These are phyloP conservation scores for Cercospora sp. DNA, from an alignment of 2,329 filamentous ascomycete species.

Conservation along the genomic window DNA sequence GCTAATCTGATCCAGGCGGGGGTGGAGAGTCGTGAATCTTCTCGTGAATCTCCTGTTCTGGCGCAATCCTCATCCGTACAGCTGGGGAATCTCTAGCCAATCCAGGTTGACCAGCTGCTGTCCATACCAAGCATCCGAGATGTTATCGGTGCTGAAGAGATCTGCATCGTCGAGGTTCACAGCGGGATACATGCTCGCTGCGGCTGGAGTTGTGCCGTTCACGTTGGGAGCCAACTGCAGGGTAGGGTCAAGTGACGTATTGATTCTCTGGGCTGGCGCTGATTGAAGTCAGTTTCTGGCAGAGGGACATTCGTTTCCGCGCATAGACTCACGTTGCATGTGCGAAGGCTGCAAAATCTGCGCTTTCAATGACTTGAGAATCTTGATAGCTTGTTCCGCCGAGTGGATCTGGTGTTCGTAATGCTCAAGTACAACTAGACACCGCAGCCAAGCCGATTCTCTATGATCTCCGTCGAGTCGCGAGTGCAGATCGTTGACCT, in stretches of 20 bases:
- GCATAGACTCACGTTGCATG: not conserved
- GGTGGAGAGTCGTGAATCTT: not conserved
- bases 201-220: conserved; percentile 7
- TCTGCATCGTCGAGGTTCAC: conserved; percentile 26
- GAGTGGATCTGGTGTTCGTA: conserved; percentile 31
- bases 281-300: not conserved
- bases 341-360: conserved; percentile 18
- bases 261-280: not conserved
- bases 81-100: conserved; percentile 28
- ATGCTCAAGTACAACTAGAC: conserved; percentile 27
- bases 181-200: conserved; percentile 18
- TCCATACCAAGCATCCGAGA: conserved; percentile 31
- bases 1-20: not conserved
- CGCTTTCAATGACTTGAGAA: conserved; percentile 29
- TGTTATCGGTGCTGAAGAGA: conserved; percentile 29
- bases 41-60: not conserved
- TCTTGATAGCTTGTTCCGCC: conserved; percentile 27
- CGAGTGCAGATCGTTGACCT: conserved; percentile 18
- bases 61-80: conserved; percentile 11
- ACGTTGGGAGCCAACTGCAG: not conserved
- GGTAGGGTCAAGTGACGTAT: not conserved
- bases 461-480: conserved; percentile 17
- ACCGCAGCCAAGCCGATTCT: conserved; percentile 28
- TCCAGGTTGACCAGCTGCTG: conserved; percentile 32
- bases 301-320: rapidly evolving